Conservation (phyloP, 2,329 filamentous ascomycete genomes). For the Aaosphaeria arxii region DNA sequence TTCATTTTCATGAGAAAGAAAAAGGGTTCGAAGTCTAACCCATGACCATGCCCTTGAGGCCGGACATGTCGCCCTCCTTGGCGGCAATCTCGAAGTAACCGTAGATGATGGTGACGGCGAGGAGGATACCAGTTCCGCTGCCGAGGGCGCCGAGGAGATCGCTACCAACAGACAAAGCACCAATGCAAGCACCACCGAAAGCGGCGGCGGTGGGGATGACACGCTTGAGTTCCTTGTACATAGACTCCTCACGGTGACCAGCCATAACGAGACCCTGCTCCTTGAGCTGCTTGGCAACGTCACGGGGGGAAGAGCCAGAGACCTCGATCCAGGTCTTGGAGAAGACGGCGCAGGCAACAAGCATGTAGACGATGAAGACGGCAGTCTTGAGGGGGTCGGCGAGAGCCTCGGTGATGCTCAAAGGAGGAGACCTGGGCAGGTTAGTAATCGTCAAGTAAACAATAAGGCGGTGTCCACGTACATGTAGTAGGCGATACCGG, state of each 20-base stretch:
- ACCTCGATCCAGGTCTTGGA: conserved; percentile 99
- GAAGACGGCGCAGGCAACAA: conserved; percentile 95
- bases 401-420: conserved; percentile 96
- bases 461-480: conserved; percentile 12
- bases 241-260: conserved; percentile 98
- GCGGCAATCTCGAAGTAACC: conserved; percentile 99
- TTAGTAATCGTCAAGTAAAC: conserved; percentile 10
- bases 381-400: conserved; percentile 95
- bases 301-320: conserved; percentile 92
- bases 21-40: conserved; percentile 30
- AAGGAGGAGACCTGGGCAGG: conserved; percentile 66
- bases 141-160: conserved; percentile 95
- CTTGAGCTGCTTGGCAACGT: conserved; percentile 99
- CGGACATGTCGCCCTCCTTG: conserved; percentile 92
- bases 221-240: conserved; percentile 99
- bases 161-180: conserved; percentile 90
- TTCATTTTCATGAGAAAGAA: neutral
- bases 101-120: conserved; percentile 99
- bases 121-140: conserved; percentile 93
- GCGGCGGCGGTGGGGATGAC: conserved; percentile 97
- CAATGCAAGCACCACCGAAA: conserved; percentile 98
- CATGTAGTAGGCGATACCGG: conserved; percentile 99
- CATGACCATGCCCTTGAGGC: conserved; percentile 66
- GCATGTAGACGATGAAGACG: conserved; percentile 96
- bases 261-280: conserved; percentile 99